Evolutionary conservation across 805 yeast genomes (phyloP), one percentile per base, ranked within the genome.

Genomic region (Soucietia sequanensis): DNA sequence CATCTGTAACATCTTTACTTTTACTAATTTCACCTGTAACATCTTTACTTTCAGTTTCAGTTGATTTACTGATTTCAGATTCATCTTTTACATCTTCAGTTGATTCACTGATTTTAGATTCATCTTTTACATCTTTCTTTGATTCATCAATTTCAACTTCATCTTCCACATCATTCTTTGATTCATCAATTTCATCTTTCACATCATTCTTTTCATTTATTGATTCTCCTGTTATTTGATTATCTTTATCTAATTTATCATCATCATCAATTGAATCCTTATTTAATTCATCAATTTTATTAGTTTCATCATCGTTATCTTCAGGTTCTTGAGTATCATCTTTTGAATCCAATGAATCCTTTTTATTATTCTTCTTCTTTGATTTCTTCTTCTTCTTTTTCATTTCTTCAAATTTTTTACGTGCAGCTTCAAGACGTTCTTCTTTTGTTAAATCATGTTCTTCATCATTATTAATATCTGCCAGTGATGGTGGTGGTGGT

Each of bases 401-500:
- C 67, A 84, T 61, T 48, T 81, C 86, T 39, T 83, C 89, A 45
- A 69, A 77, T 70, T 80, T 75, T 62, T 80, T 82, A 49, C 84
- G 74, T 4, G 91, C 93, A 2, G 82, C 83, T 44, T 81, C 88
- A 32, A 85, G 65, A 54, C 80, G 76, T 51, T 79, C 84, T 31
- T 75, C 78, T 42, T 79, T 72, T 31, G 59, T 58, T 27, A 64
- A 63, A 42, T 58, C 65, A 19, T 38, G 35, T 23, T 39, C 47
- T 34, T 52, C 60, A 15, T 36, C 46, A n/a, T n/a, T n/a, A n/a
- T n/a, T n/a, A n/a, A n/a, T n/a, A n/a, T n/a, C n/a, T n/a, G n/a
- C n/a, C n/a, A n/a, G n/a, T n/a, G n/a, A n/a, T n/a, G n/a, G n/a
- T n/a, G n/a, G n/a, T n/a, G n/a, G n/a, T n/a, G n/a, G n/a, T n/a